Base-by-base conservation (phyloP, 83 land plant species). In the Diphasiastrum complanatum region DNA sequence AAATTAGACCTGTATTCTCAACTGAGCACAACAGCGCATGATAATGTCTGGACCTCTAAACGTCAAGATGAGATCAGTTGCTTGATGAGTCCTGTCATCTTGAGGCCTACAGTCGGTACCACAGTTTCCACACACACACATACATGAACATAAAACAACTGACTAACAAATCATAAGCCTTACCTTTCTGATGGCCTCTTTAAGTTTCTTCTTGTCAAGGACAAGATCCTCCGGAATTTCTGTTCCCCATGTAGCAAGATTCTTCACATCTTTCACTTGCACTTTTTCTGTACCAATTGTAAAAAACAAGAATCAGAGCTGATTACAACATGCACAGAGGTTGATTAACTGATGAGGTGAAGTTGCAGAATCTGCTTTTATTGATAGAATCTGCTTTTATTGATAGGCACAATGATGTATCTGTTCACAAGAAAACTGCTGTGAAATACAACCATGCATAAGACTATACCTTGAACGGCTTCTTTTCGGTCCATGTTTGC, bases 101-200 rank as follows among this genome's bases (percentile, higher is more conserved):
- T n/a, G n/a, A n/a, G n/a, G n/a, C n/a, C n/a, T n/a, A n/a, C n/a
- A n/a, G n/a, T n/a, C n/a, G n/a, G n/a, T n/a, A n/a, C n/a, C n/a
- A n/a, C n/a, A n/a, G n/a, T n/a, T n/a, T n/a, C n/a, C n/a, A n/a
- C n/a, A n/a, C n/a, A n/a, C n/a, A n/a, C n/a, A n/a, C n/a, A n/a
- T n/a, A n/a, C n/a, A n/a, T n/a, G n/a, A n/a, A n/a, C n/a, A n/a
- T n/a, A n/a, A n/a, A n/a, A n/a, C n/a, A n/a, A n/a, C n/a, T n/a
- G n/a, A n/a, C n/a, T n/a, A n/a, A n/a, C n/a, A n/a, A n/a, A n/a
- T n/a, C n/a, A n/a, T n/a, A n/a, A n/a, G n/a, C n/a, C n/a, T 45
- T 56, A 83, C 96, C 86, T 83, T 92, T 63, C 81, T 85, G 22
- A 92, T 76, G 18, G 97, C 78, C 43, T 85, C 95, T 50, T 82